phyloP scores from a whole-genome alignment of 306 rosid species.

The Cicer arietinum region DNA sequence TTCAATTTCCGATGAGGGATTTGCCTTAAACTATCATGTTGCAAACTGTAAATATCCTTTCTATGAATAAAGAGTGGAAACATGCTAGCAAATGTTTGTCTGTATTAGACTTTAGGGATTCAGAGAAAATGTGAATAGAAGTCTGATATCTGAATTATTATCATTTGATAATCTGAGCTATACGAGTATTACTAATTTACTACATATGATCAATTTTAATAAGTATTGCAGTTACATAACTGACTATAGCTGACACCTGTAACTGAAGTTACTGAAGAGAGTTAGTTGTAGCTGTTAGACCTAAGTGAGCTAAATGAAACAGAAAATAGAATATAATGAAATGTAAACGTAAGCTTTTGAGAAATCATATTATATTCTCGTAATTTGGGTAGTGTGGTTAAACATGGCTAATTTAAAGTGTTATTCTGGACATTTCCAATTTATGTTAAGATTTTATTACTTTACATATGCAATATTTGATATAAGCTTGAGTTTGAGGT shows the following conservation, averaged over 20 bases:
- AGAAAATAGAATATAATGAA: neutral
- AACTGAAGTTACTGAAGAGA: neutral
- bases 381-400: constrained; percentile 21
- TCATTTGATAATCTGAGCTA: no score
- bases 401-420: neutral
- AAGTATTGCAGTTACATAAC: neutral
- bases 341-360: neutral
- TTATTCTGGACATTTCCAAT: constrained; percentile 4
- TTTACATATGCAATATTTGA: constrained; percentile 17
- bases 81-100: neutral
- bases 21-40: constrained; percentile 7
- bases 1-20: neutral
- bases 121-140: neutral
- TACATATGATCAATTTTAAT: neutral
- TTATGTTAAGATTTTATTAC: constrained; percentile 12
- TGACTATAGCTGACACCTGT: neutral
- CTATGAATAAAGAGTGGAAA: constrained; percentile 5
- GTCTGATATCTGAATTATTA: no score
- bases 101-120: neutral
- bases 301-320: neutral
- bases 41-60: neutral
- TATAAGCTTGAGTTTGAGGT: constrained; percentile 26
- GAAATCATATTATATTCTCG: neutral
- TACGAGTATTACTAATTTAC: no score
- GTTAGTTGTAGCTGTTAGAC: neutral